Conservation (phyloP, 2,329 filamentous ascomycete genomes). For the Cercospora canescens region DNA sequence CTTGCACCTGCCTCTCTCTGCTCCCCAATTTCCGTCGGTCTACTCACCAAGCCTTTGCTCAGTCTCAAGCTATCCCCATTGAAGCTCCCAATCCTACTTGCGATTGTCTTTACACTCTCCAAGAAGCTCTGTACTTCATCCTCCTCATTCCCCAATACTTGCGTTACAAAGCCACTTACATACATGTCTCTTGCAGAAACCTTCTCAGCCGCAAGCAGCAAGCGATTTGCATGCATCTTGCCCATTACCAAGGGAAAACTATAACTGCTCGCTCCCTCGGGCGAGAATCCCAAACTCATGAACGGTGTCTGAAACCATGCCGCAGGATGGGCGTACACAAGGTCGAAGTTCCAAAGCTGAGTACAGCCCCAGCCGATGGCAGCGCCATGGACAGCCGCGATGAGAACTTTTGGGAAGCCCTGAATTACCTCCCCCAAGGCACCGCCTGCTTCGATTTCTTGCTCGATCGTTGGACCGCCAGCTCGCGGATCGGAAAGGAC, state of each 20-base stretch:
- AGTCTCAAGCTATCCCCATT: not conserved
- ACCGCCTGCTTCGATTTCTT: conserved; percentile 11
- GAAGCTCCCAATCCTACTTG: too few relatives aligned
- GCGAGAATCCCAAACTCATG: not conserved
- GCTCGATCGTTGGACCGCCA: not conserved
- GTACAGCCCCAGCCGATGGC: conserved; percentile 12
- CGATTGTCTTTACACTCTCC: conserved; percentile 2
- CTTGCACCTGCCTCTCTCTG: too few relatives aligned
- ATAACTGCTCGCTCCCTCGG: not conserved
- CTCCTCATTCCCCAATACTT: conserved; percentile 1
- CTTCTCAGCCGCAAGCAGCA: conserved; percentile 1
- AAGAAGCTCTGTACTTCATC: not conserved
- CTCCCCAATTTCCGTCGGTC: too few relatives aligned
- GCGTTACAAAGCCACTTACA: conserved; percentile 8
- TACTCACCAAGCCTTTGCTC: too few relatives aligned
- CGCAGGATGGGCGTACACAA: conserved; percentile 6
- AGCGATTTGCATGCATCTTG: conserved; percentile 2
- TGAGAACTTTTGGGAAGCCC: conserved; percentile 5
- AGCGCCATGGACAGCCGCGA: conserved; percentile 7
- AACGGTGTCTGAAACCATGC: conserved; percentile 8
- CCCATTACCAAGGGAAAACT: conserved; percentile 1
- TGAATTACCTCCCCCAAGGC: not conserved
- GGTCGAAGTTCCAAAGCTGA: conserved; percentile 9
- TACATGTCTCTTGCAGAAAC: conserved; percentile 6
- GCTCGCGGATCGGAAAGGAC: not conserved